Percentiles rank a stretch among this genome's conserved stretches.
phyloP scores from a whole-genome alignment of 371 early-diverging fungal genomes.

The Mortierella sp. region DNA sequence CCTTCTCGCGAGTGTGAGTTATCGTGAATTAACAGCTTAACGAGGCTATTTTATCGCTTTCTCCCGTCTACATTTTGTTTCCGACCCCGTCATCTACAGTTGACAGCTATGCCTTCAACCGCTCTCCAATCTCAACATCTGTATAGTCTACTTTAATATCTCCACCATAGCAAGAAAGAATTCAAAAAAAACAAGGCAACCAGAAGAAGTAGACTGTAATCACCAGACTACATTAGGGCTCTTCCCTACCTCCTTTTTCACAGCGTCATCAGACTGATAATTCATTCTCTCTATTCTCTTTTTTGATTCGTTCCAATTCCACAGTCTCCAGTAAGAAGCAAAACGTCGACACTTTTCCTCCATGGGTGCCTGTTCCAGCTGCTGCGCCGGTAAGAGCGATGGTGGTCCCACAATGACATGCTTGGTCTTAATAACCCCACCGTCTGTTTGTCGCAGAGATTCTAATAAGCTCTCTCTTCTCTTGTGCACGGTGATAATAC shows the following conservation, averaged over 20 bases:
- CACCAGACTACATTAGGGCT: conserved; percentile 3
- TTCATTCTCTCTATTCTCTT: conserved; percentile 2
- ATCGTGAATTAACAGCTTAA: too few species aligned
- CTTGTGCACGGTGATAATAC: background rate
- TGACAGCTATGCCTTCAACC: background rate
- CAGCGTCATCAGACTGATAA: background rate
- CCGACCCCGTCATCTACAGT: too few species aligned
- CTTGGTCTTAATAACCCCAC: background rate
- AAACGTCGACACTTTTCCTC: conserved; percentile 18
- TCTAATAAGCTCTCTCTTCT: conserved; percentile 25
- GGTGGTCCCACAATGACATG: background rate
- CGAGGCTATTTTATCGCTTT: too few species aligned
- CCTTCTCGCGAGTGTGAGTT: too few species aligned
- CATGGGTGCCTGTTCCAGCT: conserved; percentile 55
- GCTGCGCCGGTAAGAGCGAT: conserved; percentile 41
- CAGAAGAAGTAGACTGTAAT: background rate
- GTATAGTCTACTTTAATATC: too few species aligned
- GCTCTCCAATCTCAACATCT: too few species aligned
- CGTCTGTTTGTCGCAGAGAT: background rate
- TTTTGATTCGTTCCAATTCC: background rate
- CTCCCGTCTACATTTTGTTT: too few species aligned
- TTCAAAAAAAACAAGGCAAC: too few species aligned
- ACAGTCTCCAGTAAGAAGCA: conserved; percentile 7
- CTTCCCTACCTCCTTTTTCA: conserved; percentile 4
- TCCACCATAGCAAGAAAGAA: too few species aligned